Evolutionary conservation across 192 early-diverging fungal genomes (phyloP).

Genomic region (Coemansia guatemalensis): DNA sequence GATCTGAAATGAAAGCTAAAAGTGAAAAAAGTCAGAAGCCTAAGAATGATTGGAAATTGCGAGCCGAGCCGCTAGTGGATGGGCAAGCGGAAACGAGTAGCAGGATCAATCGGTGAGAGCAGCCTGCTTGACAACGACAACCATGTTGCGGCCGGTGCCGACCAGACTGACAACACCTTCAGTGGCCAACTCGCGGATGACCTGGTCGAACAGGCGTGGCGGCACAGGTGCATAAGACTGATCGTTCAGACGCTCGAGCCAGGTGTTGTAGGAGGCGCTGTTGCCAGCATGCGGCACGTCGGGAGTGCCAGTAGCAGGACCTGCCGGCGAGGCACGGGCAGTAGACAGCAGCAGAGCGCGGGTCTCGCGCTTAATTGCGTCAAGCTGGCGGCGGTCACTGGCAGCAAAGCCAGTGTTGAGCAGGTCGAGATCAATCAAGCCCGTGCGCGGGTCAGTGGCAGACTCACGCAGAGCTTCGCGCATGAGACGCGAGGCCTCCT

Average conservation of each 20-base stretch:
- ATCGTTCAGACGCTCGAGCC: slow-evolving; percentile 50
- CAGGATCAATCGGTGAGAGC: slow-evolving; percentile 17
- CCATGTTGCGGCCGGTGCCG: slow-evolving; percentile 43
- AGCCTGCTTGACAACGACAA: slow-evolving; percentile 47
- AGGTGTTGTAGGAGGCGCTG: slow-evolving; percentile 31
- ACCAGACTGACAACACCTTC: slow-evolving; percentile 52
- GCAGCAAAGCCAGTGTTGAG: slow-evolving; percentile 85
- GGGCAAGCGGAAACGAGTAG: background rate
- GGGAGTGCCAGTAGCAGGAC: slow-evolving; percentile 17
- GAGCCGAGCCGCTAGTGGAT: background rate
- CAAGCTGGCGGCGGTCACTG: slow-evolving; percentile 63
- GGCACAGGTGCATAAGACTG: slow-evolving; percentile 54
- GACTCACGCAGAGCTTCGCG: slow-evolving; percentile 85
- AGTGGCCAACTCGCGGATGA: slow-evolving; percentile 55
- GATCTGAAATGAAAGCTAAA: background rate
- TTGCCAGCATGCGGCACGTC: slow-evolving; percentile 21
- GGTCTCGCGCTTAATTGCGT: slow-evolving; percentile 48
- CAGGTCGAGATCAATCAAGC: slow-evolving; percentile 90
- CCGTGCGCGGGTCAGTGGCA: slow-evolving; percentile 92
- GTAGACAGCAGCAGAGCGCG: slow-evolving; percentile 39
- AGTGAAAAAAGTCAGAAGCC: background rate
- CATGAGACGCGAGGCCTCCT: slow-evolving; percentile 86
- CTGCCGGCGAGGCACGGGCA: slow-evolving; percentile 12
- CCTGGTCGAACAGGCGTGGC: slow-evolving; percentile 58
- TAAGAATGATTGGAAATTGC: background rate